Conservation (phyloP, 768 basidiomycete genomes). For the Trametes villosa region DNA sequence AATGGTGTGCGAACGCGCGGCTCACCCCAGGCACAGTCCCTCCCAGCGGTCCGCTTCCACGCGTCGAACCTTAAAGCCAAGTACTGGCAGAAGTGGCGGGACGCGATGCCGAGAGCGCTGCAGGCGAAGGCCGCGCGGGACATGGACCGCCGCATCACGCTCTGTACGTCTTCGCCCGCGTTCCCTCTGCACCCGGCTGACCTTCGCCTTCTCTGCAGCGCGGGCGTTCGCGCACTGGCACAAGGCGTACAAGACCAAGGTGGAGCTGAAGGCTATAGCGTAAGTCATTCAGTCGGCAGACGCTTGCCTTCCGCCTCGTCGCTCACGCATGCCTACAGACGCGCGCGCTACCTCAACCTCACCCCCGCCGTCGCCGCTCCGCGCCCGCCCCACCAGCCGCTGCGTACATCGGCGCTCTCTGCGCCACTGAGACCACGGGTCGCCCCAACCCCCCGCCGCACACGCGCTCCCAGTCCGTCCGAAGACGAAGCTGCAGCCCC, state of each 20-base stretch:
- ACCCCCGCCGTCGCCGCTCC: slow-evolving; percentile 57
- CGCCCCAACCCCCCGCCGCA: slow-evolving; percentile 10
- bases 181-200: slow-evolving; percentile 15
- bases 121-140: slow-evolving; percentile 71
- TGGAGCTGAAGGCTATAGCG: slow-evolving; percentile 82
- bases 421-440: slow-evolving; percentile 5
- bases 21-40: slow-evolving; percentile 48
- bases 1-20: neutral
- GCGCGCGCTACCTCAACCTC: slow-evolving; percentile 80
- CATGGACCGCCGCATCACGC: slow-evolving; percentile 51
- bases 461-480: slow-evolving; percentile 20
- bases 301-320: slow-evolving; percentile 11
- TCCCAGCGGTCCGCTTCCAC: slow-evolving; percentile 81
- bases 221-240: slow-evolving; percentile 66
- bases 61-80: slow-evolving; percentile 61
- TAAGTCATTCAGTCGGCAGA: slow-evolving; percentile 46
- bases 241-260: slow-evolving; percentile 68
- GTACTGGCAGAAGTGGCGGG: slow-evolving; percentile 69
- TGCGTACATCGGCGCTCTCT: slow-evolving; percentile 31
- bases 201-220: slow-evolving; percentile 43
- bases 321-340: slow-evolving; percentile 47
- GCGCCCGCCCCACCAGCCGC: slow-evolving; percentile 35
- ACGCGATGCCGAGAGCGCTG: slow-evolving; percentile 70
- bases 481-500: slow-evolving; percentile 21
- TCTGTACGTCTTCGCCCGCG: slow-evolving; percentile 51